A percentile compares a stretch with the other conserved stretches of the same genome.
Evolutionary conservation across 2,329 filamentous ascomycete genomes (phyloP).

Genomic region (Aureobasidium sp.): DNA sequence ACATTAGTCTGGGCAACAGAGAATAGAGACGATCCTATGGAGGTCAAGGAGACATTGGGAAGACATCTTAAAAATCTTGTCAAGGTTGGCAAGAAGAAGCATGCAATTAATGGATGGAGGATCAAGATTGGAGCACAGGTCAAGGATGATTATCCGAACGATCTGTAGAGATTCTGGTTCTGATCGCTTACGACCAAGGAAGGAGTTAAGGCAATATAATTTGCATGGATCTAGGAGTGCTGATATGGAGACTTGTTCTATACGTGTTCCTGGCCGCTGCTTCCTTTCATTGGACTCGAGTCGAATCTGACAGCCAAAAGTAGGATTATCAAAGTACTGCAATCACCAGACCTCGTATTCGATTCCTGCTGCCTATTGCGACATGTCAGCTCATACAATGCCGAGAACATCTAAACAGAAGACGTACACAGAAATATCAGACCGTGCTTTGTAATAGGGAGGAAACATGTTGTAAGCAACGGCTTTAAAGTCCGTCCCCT

Average conservation of each 20-base stretch:
- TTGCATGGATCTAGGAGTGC: neutral
- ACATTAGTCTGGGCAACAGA: neutral
- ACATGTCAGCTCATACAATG: neutral
- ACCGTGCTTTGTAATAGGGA: no score
- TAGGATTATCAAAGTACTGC: neutral
- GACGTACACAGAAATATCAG: no score
- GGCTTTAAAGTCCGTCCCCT: no score
- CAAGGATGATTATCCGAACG: conserved; percentile 11
- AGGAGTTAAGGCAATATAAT: neutral
- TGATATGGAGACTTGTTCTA: neutral
- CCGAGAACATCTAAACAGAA: neutral
- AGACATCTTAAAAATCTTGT: conserved; percentile 35
- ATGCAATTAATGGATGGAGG: conserved; percentile 36
- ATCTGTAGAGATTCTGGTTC: neutral
- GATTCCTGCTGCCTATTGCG: no score
- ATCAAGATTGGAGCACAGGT: conserved; percentile 24
- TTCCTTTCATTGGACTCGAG: no score
- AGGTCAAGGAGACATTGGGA: conserved; percentile 27
- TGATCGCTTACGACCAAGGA: neutral
- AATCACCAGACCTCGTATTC: no score
- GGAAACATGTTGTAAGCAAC: neutral
- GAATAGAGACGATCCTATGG: conserved; percentile 10
- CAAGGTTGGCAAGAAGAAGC: conserved; percentile 51
- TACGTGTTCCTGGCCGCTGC: no score
- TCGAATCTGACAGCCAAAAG: neutral